A percentile compares a stretch with the other conserved stretches of the same genome.
phyloP scores from a whole-genome alignment of 306 rosid genomes.

The Nissolia schottii region DNA sequence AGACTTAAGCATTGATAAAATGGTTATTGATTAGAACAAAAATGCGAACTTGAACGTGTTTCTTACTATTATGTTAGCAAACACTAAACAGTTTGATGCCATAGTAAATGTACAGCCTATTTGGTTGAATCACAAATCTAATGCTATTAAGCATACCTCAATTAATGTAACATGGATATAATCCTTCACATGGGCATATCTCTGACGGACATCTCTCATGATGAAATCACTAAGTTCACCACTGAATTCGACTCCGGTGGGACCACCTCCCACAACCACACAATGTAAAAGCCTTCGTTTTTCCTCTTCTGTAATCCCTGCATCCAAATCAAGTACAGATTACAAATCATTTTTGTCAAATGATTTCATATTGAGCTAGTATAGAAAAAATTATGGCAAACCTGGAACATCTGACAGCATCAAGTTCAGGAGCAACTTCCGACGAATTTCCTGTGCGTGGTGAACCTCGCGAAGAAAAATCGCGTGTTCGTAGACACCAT shows the following conservation, averaged over 20 bases:
- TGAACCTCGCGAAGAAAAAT: constrained; percentile 90
- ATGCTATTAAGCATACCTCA: constrained; percentile 59
- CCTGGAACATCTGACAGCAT: constrained; percentile 95
- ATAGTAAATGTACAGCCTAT: neutral
- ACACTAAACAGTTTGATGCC: neutral
- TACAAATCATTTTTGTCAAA: constrained; percentile 12
- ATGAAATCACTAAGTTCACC: constrained; percentile 98
- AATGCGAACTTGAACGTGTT: neutral
- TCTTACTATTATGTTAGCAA: neutral
- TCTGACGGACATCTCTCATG: constrained; percentile 72
- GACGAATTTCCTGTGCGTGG: constrained; percentile 96
- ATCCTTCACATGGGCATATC: constrained; percentile 89
- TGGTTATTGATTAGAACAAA: neutral
- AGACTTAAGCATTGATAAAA: neutral
- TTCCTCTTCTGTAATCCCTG: constrained; percentile 78
- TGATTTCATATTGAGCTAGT: neutral
- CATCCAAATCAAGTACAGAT: constrained; percentile 27
- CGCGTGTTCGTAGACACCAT: constrained; percentile 78
- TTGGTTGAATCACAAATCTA: constrained; percentile 8
- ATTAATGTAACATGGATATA: constrained; percentile 83
- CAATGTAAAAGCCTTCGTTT: constrained; percentile 80
- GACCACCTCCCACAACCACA: constrained; percentile 99
- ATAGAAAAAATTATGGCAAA: constrained; percentile 19
- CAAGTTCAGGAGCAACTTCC: constrained; percentile 84
- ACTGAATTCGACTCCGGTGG: constrained; percentile 97